These are phyloP conservation scores for Botrytis squamosa DNA, from an alignment of 2,329 filamentous ascomycete species.

Conservation along the genomic window DNA sequence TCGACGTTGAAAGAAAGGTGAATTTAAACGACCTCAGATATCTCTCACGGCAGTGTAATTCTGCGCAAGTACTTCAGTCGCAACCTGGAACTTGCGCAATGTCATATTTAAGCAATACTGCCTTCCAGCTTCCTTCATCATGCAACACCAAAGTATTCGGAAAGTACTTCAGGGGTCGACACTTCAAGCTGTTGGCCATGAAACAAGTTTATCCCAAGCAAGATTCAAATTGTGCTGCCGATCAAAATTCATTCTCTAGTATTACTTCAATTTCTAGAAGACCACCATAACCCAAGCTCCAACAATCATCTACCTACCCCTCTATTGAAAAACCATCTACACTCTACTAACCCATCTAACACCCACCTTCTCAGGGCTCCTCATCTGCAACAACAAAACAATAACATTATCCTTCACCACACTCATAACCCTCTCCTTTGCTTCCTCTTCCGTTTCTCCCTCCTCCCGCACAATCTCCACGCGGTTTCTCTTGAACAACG, in stretches of 20 bases:
- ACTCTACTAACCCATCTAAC: slow-evolving; percentile 24
- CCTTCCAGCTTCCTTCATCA: not conserved
- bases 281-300: not conserved
- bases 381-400: slow-evolving; percentile 28
- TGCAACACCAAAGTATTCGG: no score
- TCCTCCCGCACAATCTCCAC: slow-evolving; percentile 13
- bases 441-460: not conserved
- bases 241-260: not conserved
- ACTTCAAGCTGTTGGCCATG: no score
- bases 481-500: slow-evolving; percentile 18
- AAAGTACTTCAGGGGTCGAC: no score
- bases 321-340: not conserved
- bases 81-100: no score
- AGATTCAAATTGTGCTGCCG: no score
- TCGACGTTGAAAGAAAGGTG: not conserved
- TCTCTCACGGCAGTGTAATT: not conserved
- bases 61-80: no score
- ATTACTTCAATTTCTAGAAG: not conserved
- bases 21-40: not conserved
- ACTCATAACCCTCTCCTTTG: slow-evolving; percentile 14
- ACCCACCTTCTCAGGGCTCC: slow-evolving; percentile 25
- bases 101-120: not conserved
- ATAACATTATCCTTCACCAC: slow-evolving; percentile 25
- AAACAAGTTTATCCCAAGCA: no score
- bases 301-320: not conserved